These are phyloP conservation scores for Tolypocladium sp. DNA, from an alignment of 2,329 filamentous ascomycete species.

Conservation along the genomic window DNA sequence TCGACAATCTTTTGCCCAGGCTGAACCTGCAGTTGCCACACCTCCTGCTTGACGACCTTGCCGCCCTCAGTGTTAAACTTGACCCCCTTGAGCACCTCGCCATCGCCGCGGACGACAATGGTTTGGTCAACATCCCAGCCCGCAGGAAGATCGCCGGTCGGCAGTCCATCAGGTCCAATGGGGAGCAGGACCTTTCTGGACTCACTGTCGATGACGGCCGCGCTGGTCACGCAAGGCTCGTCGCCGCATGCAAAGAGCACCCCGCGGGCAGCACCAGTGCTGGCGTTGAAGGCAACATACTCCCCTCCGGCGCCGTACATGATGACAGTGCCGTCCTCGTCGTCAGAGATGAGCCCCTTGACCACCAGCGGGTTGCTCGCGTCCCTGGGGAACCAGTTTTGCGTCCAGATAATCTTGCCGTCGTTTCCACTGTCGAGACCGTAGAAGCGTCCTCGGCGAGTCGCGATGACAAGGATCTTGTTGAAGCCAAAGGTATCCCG, in stretches of 20 bases:
- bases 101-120: constrained; percentile 41
- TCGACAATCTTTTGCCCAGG: constrained; percentile 58
- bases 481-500: constrained; percentile 80
- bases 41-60: constrained; percentile 33
- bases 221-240: constrained; percentile 21
- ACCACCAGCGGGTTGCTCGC: constrained; percentile 53
- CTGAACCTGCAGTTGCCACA: constrained; percentile 68
- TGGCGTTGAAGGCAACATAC: constrained; percentile 44
- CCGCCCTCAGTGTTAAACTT: constrained; percentile 36
- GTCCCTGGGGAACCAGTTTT: constrained; percentile 50
- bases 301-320: constrained; percentile 54
- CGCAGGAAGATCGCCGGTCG: constrained; percentile 33
- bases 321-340: constrained; percentile 44
- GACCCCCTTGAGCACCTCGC: constrained; percentile 45
- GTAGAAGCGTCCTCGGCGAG: constrained; percentile 68
- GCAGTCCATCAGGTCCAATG: constrained; percentile 39
- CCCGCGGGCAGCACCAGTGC: constrained; percentile 43
- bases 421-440: constrained; percentile 69
- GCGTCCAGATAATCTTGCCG: constrained; percentile 69
- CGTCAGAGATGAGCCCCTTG: constrained; percentile 56
- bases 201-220: constrained; percentile 42
- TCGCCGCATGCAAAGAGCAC: constrained; percentile 12
- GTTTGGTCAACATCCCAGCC: constrained; percentile 40
- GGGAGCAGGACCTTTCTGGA: constrained; percentile 45
- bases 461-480: constrained; percentile 75